These are phyloP conservation scores for Rhododendron molle DNA, from an alignment of 148 eudicot species.

Conservation along the genomic window DNA sequence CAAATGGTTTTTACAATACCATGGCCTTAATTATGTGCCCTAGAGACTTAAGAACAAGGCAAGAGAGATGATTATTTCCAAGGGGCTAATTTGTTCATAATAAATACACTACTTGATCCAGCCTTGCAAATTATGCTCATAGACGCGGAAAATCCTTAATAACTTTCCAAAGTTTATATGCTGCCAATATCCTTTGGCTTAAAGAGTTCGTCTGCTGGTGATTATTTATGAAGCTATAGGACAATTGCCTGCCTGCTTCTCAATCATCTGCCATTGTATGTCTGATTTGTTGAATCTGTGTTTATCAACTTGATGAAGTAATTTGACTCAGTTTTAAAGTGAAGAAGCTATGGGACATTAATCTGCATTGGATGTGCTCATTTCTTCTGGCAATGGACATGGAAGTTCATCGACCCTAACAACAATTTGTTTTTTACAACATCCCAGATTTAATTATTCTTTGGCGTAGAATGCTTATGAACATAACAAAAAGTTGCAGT, in stretches of 20 bases:
- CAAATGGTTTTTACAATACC: not conserved
- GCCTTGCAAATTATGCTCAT: not conserved
- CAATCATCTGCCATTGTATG: too few species aligned
- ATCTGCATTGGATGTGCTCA: too few species aligned
- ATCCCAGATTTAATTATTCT: not conserved
- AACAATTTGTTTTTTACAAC: not conserved
- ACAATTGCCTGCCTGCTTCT: too few species aligned
- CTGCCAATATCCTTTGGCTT: not conserved
- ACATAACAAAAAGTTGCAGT: not conserved
- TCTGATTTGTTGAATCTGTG: too few species aligned
- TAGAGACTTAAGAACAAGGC: not conserved
- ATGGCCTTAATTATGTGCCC: not conserved
- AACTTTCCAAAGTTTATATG: not conserved
- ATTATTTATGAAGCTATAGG: not conserved
- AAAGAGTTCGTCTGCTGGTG: not conserved
- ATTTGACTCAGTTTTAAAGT: too few species aligned
- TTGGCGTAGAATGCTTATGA: not conserved
- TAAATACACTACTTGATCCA: not conserved
- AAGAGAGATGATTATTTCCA: not conserved
- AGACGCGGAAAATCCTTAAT: not conserved
- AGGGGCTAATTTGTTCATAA: not conserved
- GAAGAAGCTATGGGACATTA: too few species aligned
- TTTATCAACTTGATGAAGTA: too few species aligned
- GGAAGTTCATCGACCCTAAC: too few species aligned
- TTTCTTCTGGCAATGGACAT: too few species aligned